Percentiles rank a stretch among this genome's conserved stretches.
Conservation (phyloP, 2,329 filamentous ascomycete species). For the Gnomoniopsis sp. region DNA sequence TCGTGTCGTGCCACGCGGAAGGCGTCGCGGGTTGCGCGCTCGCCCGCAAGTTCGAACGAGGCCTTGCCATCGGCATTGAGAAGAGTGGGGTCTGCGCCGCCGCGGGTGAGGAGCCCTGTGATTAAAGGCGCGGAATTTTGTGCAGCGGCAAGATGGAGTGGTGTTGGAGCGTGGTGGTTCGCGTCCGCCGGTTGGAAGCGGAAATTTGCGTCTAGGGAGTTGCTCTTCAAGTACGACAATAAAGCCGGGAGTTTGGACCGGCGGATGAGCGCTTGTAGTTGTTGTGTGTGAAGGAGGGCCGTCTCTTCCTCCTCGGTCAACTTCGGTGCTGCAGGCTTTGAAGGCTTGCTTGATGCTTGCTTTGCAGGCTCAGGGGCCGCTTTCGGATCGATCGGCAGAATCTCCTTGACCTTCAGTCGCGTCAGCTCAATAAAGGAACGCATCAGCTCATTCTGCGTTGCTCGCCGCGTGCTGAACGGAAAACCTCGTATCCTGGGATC, state of each 20-base stretch:
- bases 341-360: conserved; percentile 40
- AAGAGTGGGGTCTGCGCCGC: conserved; percentile 68
- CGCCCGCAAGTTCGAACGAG: conserved; percentile 81
- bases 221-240: conserved; percentile 77
- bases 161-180: conserved; percentile 77
- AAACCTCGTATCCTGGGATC: conserved; percentile 82
- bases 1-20: conserved; percentile 85
- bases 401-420: conserved; percentile 76
- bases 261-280: conserved; percentile 82
- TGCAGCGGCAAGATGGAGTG: conserved; percentile 80
- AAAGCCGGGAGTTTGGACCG: conserved; percentile 87
- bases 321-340: conserved; percentile 57
- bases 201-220: conserved; percentile 69
- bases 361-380: conserved; percentile 30
- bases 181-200: conserved; percentile 68
- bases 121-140: conserved; percentile 78
- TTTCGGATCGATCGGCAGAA: conserved; percentile 61
- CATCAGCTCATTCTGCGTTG: conserved; percentile 93
- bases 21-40: conserved; percentile 80
- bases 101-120: conserved; percentile 70
- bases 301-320: conserved; percentile 80
- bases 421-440: conserved; percentile 92
- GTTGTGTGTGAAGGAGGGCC: conserved; percentile 77
- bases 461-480: conserved; percentile 86
- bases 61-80: conserved; percentile 75